Evolutionary conservation across 306 rosid species (phyloP).

Genomic region (Hippophae tibetana): DNA sequence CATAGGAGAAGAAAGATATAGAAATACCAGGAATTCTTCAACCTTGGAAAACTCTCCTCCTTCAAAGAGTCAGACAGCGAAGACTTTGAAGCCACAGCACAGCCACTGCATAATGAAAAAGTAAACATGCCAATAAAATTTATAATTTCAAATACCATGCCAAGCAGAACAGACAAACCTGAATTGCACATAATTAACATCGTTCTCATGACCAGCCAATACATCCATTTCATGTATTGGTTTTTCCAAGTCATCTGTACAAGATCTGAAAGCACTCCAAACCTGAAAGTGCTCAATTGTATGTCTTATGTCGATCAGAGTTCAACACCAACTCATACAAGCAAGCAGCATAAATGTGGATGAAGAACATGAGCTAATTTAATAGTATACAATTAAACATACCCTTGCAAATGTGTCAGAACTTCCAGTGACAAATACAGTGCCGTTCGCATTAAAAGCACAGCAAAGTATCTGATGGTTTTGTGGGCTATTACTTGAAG

Average conservation of each 20-base stretch:
- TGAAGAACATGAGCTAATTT: slow-evolving; percentile 19
- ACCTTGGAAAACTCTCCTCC: slow-evolving; percentile 59
- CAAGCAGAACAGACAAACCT: slow-evolving; percentile 41
- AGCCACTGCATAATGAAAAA: slow-evolving; percentile 55
- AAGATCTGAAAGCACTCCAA: slow-evolving; percentile 66
- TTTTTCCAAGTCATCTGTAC: slow-evolving; percentile 43
- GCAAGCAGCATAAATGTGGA: slow-evolving; percentile 10
- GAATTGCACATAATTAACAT: slow-evolving; percentile 86
- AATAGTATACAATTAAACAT: slow-evolving; percentile 11
- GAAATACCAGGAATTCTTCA: slow-evolving; percentile 63
- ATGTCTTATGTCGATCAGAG: slow-evolving; percentile 21
- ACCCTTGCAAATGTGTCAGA: slow-evolving; percentile 90
- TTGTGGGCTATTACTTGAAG: slow-evolving; percentile 51
- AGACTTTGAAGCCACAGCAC: slow-evolving; percentile 64
- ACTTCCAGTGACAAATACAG: slow-evolving; percentile 90
- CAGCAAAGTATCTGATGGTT: slow-evolving; percentile 78
- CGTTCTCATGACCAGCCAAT: slow-evolving; percentile 85
- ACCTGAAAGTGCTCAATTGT: slow-evolving; percentile 47
- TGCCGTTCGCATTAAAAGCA: slow-evolving; percentile 79
- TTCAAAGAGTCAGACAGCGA: slow-evolving; percentile 43
- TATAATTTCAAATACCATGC: slow-evolving; percentile 6
- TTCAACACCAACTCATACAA: slow-evolving; percentile 17
- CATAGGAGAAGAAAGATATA: slow-evolving; percentile 13
- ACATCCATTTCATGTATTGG: slow-evolving; percentile 72
- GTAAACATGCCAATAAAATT: slow-evolving; percentile 17